Evolutionary conservation across 2,329 filamentous ascomycete species (phyloP), one percentile per base, ranked within the genome.

Genomic region (Aspergillus sp.): DNA sequence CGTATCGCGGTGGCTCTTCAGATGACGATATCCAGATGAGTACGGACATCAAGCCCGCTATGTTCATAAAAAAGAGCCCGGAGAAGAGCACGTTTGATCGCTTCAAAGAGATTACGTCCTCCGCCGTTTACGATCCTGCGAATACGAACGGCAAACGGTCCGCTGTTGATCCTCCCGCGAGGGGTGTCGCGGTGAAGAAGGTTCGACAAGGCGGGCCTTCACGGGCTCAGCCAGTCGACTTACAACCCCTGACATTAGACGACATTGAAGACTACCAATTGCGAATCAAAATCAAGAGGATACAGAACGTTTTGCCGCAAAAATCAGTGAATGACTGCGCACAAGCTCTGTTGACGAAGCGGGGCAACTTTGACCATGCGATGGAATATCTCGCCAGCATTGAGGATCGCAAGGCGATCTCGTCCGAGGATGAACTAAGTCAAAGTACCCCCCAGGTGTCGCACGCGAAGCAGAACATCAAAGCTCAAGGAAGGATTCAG

Each of bases 1-100:
- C 82, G 2, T 84, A 88, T 53, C 83, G 84, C 47, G 87, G 87
- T 45, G 89, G 87, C 22, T 86, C 83, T 15, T 89, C 88, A 0
- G 89, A 90, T 31, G 86, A 89, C 30, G 81, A 84, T 54, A 69
- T 76, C 51, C 77, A 80, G 47, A 72, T 74, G 48, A 77, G 77
- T 41, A 84, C 84, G 1, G 84, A 89, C 65, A 88, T 91, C 66
- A 85, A 84, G 62, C 84, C 86, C 3, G 84, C 86, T 1, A 84
- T 80, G 50, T 87, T 89, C 65, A 78, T 78, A 43, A 82, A 79
- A 69, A 73, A 77, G 30, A 80, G 71, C 54, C 69, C 72, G 1
- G 75, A 77, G 22, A 79, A 79, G 59, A 68, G 80, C 19, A 69
- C 79, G 17, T 64, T 73, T 52, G 72, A 73, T 62, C 73, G 72